phyloP scores from a whole-genome alignment of 345 rosid species.

The Raphanus raphanistrum region DNA sequence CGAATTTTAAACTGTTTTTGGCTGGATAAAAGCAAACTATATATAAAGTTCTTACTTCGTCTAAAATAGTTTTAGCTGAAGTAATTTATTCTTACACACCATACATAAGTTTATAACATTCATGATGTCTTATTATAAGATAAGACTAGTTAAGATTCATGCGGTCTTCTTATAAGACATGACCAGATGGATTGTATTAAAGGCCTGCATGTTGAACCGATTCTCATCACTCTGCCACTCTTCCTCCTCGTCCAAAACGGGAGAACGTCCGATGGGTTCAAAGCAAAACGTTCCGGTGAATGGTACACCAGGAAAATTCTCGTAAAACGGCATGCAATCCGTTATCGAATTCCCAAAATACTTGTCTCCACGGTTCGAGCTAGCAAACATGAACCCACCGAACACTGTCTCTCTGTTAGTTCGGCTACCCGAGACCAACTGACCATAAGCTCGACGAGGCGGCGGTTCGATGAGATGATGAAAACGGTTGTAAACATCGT shows the following conservation, averaged over 20 bases:
- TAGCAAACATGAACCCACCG: conserved; percentile 44
- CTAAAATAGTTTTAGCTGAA: neutral
- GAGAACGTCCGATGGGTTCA: conserved; percentile 42
- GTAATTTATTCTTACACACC: neutral
- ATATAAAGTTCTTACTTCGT: neutral
- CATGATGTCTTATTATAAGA: neutral
- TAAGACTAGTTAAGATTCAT: neutral
- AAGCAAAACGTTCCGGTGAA: conserved; percentile 41
- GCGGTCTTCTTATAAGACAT: conserved; percentile 31
- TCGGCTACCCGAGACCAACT: neutral
- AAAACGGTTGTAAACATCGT: conserved; percentile 13
- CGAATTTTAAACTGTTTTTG: conserved; percentile 15
- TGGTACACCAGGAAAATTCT: conserved; percentile 39
- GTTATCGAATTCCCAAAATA: neutral
- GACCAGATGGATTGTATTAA: conserved; percentile 37
- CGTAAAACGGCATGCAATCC: conserved; percentile 34
- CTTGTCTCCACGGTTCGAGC: conserved; percentile 14
- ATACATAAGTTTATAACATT: neutral
- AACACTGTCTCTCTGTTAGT: conserved; percentile 11
- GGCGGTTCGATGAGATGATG: conserved; percentile 2
- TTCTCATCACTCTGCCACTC: conserved; percentile 19
- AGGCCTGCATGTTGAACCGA: conserved; percentile 34
- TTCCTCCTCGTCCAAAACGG: neutral
- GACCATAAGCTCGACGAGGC: neutral
- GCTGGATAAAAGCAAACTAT: neutral